Percentiles rank a stretch among this genome's conserved stretches.
phyloP scores from a whole-genome alignment of 83 land plant species.

The Picea abies region DNA sequence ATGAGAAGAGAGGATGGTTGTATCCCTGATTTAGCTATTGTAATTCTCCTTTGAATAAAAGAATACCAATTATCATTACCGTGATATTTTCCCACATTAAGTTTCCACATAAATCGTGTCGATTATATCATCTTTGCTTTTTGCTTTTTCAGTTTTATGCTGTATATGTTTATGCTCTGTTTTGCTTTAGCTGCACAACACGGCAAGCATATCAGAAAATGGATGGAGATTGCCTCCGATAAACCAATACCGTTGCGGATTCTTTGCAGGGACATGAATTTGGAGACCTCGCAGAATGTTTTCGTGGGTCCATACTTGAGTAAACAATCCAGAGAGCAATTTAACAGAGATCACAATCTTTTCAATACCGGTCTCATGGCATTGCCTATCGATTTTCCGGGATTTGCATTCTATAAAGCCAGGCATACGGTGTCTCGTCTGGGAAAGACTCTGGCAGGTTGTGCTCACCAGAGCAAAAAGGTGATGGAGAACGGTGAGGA shows the following conservation, averaged over 20 bases:
- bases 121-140: too few species aligned
- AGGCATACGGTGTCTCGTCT: constrained; percentile 72
- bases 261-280: constrained; percentile 84
- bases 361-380: constrained; percentile 88
- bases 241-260: constrained; percentile 50
- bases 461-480: constrained; percentile 64
- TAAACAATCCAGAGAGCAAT: constrained; percentile 34
- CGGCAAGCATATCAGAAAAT: constrained; percentile 54
- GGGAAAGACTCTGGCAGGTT: constrained; percentile 50
- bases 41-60: too few species aligned
- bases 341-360: constrained; percentile 65
- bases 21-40: too few species aligned
- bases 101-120: too few species aligned
- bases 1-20: too few species aligned
- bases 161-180: too few species aligned
- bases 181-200: constrained; percentile 1
- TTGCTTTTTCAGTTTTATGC: too few species aligned
- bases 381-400: constrained; percentile 84
- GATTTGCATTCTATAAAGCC: constrained; percentile 34
- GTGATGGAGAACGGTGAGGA: constrained; percentile 52
- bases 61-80: too few species aligned
- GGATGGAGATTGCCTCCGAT: constrained; percentile 34
- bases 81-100: too few species aligned
- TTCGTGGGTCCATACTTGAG: constrained; percentile 60
- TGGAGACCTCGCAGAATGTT: constrained; percentile 64